Evolutionary conservation across 441 rosid genomes (phyloP), one percentile per base, ranked within the genome.

Genomic region (Adansonia madagascariensis): DNA sequence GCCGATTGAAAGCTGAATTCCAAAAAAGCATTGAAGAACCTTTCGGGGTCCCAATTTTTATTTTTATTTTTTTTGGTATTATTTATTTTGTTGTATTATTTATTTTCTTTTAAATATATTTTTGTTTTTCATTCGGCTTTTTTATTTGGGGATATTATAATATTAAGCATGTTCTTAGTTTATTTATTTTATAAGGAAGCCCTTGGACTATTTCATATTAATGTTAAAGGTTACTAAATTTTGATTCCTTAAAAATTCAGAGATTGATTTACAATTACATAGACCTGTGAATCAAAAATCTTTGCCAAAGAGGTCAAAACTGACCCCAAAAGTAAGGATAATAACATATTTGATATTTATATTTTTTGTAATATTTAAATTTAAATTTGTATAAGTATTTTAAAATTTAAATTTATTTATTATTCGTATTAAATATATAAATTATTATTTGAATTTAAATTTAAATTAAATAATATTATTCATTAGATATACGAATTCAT

Each of bases 11-110:
- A 17, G 59, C 39, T 3, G 53, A 65, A 41, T 6, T 75, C 67
- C 77, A 35, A 69, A 76, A 73, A 67, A 47, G 74, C 84, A 76
- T 77, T 77, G 76, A 79, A 62, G 74, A 43, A 64, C 35, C 63
- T 59, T 59, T 59, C 63, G 63, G 31, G 63, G 3, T 59, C 24
- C 15, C 8, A 6, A 41, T 41, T 44, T 8, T 44, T 8, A 44
- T 44, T 12, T 53, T 3, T 53, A 11, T 57, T 20, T 31, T 31
- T 31, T 31, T 31, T 31, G 39, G 39, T 31, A 31, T 31, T 31
- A 31, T 31, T 31, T 31, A 31, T 31, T 31, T 31, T 31, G 39
- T 43, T 20, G 20, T 14, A 1, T 60, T 60, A 60, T 17, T 56
- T 31, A 31, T 3, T 46, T 14, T 14, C 4, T 11, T 47, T 69